phyloP scores from a whole-genome alignment of 306 rosid genomes.

The Fragaria ananassa region DNA sequence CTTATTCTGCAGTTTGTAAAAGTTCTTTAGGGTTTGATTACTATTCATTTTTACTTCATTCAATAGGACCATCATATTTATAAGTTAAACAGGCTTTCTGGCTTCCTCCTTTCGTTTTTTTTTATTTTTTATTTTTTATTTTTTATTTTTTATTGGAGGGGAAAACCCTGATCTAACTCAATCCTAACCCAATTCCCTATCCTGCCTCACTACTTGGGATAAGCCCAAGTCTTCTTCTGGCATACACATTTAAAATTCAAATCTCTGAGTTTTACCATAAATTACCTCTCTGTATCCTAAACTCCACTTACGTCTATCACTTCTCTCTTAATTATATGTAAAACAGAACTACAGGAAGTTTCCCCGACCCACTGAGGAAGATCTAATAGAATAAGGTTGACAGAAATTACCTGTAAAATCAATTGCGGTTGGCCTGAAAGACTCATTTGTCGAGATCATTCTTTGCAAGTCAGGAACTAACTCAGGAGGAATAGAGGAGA shows the following conservation, averaged over 20 bases:
- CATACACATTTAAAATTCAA: not conserved
- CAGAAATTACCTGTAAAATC: constrained; percentile 78
- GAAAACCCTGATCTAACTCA: not conserved
- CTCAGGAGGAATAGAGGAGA: constrained; percentile 79
- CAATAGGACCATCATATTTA: not conserved
- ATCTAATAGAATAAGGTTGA: constrained; percentile 14
- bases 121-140: too few species aligned
- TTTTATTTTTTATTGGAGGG: not conserved
- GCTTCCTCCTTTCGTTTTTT: too few species aligned
- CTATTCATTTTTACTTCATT: not conserved
- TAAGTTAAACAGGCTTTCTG: not conserved
- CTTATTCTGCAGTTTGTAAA: not conserved
- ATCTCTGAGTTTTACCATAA: not conserved
- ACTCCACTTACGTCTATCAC: not conserved
- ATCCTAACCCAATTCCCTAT: not conserved
- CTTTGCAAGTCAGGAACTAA: constrained; percentile 86
- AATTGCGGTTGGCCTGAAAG: constrained; percentile 77
- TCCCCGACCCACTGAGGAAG: not conserved
- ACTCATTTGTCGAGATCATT: constrained; percentile 87
- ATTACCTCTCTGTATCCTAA: not conserved
- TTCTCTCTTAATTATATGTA: not conserved
- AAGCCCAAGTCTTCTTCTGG: not conserved
- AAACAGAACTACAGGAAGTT: not conserved
- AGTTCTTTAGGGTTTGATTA: not conserved
- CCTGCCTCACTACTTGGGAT: not conserved